Percentiles rank a stretch among this genome's conserved stretches.
Evolutionary conservation across 116 monocot species (phyloP).

Genomic region (Papilionanthe hybrid): DNA sequence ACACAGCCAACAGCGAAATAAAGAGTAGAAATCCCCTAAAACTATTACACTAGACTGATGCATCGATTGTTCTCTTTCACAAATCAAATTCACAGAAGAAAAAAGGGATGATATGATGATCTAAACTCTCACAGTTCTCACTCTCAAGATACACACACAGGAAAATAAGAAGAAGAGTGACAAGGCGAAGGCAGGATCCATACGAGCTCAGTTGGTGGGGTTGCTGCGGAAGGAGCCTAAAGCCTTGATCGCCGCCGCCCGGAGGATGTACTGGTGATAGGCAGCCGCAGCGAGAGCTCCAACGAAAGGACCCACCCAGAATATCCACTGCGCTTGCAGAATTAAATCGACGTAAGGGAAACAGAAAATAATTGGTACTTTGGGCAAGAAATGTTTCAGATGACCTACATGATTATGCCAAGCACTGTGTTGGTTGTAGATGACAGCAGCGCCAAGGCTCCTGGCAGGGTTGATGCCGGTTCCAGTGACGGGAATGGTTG

Average conservation of each 20-base stretch:
- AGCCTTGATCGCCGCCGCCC: constrained; percentile 38
- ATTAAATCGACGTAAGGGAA: background rate
- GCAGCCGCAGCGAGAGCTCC: constrained; percentile 35
- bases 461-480: constrained; percentile 16
- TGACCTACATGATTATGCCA: constrained; percentile 16
- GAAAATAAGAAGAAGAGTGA: background rate
- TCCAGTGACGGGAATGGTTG: constrained; percentile 6
- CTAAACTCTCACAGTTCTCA: background rate
- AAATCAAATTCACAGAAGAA: background rate
- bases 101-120: background rate
- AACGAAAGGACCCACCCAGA: constrained; percentile 49
- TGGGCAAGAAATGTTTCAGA: background rate
- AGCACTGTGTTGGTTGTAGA: constrained; percentile 24
- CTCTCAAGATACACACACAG: background rate
- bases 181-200: background rate
- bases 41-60: background rate
- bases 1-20: background rate
- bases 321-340: constrained; percentile 35
- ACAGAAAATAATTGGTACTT: background rate
- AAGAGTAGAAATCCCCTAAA: background rate
- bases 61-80: background rate
- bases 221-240: constrained; percentile 44
- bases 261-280: constrained; percentile 43
- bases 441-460: constrained; percentile 14
- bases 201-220: constrained; percentile 18